Conservation (phyloP, 2,329 filamentous ascomycete species). For the Orbilia blumenaviensis region DNA sequence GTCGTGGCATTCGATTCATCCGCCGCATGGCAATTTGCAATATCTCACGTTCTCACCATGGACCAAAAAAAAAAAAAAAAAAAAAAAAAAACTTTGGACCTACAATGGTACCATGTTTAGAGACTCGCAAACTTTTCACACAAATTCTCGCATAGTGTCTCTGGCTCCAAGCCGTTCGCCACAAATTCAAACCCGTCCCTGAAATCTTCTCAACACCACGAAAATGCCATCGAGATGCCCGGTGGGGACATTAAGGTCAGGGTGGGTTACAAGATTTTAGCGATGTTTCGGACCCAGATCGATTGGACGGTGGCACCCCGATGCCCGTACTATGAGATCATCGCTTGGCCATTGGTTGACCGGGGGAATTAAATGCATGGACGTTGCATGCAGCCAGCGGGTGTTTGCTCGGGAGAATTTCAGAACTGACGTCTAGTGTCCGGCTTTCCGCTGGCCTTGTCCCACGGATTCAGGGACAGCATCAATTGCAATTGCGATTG, state of each 20-base stretch:
- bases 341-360: neutral
- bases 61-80: too few species aligned
- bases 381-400: conserved; percentile 34
- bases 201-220: conserved; percentile 39
- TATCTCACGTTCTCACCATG: neutral
- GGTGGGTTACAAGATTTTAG: conserved; percentile 52
- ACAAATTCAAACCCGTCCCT: conserved; percentile 30
- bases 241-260: conserved; percentile 33
- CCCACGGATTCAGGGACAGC: conserved; percentile 28
- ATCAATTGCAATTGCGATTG: neutral
- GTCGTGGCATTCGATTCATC: conserved; percentile 20
- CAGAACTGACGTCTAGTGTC: conserved; percentile 36
- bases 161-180: conserved; percentile 41
- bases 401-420: conserved; percentile 35
- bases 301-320: conserved; percentile 28
- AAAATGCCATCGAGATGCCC: conserved; percentile 8
- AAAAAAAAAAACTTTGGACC: conserved; percentile 5
- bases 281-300: conserved; percentile 37
- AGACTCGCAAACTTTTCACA: conserved; percentile 29
- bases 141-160: conserved; percentile 20
- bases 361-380: conserved; percentile 19
- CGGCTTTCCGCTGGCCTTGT: conserved; percentile 27
- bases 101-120: neutral
- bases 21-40: neutral
- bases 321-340: conserved; percentile 47